Evolutionary conservation across 192 early-diverging fungal species (phyloP).

Genomic region (Coemansia sp.): DNA sequence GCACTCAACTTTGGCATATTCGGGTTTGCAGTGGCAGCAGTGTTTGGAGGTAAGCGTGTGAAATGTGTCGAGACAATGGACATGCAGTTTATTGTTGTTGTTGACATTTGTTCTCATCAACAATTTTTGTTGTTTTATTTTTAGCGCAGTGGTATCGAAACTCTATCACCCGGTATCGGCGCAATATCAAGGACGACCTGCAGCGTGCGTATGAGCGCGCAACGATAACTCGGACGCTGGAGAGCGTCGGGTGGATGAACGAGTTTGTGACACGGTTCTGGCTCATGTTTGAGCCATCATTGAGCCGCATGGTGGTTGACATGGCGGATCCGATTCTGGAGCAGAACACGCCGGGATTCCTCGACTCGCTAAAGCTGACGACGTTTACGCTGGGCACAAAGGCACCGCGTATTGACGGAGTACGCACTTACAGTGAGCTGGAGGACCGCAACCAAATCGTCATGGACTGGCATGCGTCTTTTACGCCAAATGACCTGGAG

Average conservation of each 20-base stretch:
- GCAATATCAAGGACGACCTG: constrained; percentile 67
- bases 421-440: constrained; percentile 67
- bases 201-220: constrained; percentile 59
- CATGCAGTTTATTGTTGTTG: background rate
- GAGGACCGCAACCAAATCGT: constrained; percentile 71
- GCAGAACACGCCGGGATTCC: constrained; percentile 71
- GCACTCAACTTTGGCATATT: constrained; percentile 47
- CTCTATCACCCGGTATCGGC: constrained; percentile 65
- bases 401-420: constrained; percentile 65
- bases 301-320: constrained; percentile 71
- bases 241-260: constrained; percentile 89
- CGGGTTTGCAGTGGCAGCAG: constrained; percentile 37
- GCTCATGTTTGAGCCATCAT: constrained; percentile 84
- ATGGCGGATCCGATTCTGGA: constrained; percentile 72
- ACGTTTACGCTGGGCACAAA: constrained; percentile 79
- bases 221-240: constrained; percentile 52
- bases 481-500: constrained; percentile 76
- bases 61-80: constrained; percentile 55
- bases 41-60: constrained; percentile 58
- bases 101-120: background rate
- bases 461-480: constrained; percentile 90
- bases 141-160: constrained; percentile 71
- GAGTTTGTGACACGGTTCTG: constrained; percentile 82
- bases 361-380: constrained; percentile 72
- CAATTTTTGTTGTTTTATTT: background rate